Base-by-base conservation (phyloP, 2,329 filamentous ascomycete species). In the Pyricularia pennisetigena region DNA sequence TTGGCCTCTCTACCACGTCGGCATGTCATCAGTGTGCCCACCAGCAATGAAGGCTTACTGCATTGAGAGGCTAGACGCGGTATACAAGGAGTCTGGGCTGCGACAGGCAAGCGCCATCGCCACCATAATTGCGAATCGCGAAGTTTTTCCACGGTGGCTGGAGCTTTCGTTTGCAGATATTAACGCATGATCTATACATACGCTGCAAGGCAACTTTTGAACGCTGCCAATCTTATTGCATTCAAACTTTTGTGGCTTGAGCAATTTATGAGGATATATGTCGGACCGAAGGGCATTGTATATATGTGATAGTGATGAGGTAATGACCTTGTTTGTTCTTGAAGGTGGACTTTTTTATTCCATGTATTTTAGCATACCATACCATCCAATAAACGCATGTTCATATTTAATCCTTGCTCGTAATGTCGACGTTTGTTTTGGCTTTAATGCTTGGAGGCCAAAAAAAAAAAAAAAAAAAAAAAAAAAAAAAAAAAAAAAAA, bases 1-100 rank as follows among this genome's bases (percentile, higher is more conserved):
- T 57, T 84, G 82, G 82, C 82, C 82, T 4, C 76, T 85, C 3
- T 85, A 82, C 68, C 78, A 81, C 12, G 78, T 82, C 8, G 82
- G 82, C 67, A 79, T 82, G 73, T 82, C 81, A 24, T 81, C 81
- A 0, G 79, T 78, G 3, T 83, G 81, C 69, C 77, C 78, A 0
- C 70, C 73, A 3, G 75, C 78, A 65, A 79, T 79, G 71, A 79
- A 79, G 65, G 73, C 76, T 3, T 85, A 83, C 64, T 79, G 81
- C 1, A 74, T 83, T 16, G 78, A 79, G 23, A 76, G 82, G n/a
- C 74, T 85, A 57, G 73, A 77, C 63, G 79, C 79, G 10, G 78
- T 85, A 28, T 79, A 80, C 68, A 75, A 76, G 64, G 82, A 84
- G 74, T 81, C 80, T 14, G 80, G 80, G 0, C 73, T 83, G 4